A percentile compares a stretch with the other conserved stretches of the same genome.
These are phyloP conservation scores for Alternaria novae-zelandiae DNA, from an alignment of 2,329 filamentous ascomycete species.

Conservation along the genomic window DNA sequence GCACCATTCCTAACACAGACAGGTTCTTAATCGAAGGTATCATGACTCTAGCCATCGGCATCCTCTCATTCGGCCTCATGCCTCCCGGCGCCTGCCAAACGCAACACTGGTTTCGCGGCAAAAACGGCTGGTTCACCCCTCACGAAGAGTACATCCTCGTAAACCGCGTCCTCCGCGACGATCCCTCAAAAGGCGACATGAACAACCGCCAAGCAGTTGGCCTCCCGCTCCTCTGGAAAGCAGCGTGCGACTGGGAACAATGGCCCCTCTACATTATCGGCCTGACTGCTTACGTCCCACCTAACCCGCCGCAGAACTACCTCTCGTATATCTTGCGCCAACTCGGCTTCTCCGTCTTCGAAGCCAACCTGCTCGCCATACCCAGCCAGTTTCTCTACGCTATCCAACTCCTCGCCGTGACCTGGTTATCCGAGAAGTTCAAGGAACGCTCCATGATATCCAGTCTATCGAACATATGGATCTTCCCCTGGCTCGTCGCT, in stretches of 20 bases:
- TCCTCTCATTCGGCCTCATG: constrained; percentile 63
- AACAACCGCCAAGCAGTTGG: constrained; percentile 44
- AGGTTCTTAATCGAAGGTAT: constrained; percentile 62
- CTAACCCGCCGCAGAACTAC: constrained; percentile 28
- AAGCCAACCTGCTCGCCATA: constrained; percentile 69
- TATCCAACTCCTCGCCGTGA: constrained; percentile 52
- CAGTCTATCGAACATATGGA: constrained; percentile 63
- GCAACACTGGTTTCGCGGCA: constrained; percentile 61
- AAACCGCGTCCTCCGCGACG: constrained; percentile 66
- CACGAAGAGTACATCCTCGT: constrained; percentile 67
- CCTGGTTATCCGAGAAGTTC: constrained; percentile 55
- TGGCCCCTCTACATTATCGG: constrained; percentile 45
- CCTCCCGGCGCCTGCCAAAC: constrained; percentile 58
- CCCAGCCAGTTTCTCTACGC: constrained; percentile 49
- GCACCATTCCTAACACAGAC: constrained; percentile 34
- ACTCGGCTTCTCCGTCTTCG: constrained; percentile 67
- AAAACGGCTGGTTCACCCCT: constrained; percentile 68
- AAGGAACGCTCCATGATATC: constrained; percentile 57
- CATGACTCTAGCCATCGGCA: constrained; percentile 60
- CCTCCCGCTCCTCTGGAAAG: constrained; percentile 26
- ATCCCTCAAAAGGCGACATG: constrained; percentile 62
- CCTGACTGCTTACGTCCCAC: constrained; percentile 52
- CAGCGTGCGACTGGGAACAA: constrained; percentile 37
- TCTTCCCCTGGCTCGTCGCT: constrained; percentile 64
- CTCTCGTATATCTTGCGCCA: constrained; percentile 65